Evolutionary conservation across 345 rosid genomes (phyloP).

Genomic region (Melaleuca quinquenervia): DNA sequence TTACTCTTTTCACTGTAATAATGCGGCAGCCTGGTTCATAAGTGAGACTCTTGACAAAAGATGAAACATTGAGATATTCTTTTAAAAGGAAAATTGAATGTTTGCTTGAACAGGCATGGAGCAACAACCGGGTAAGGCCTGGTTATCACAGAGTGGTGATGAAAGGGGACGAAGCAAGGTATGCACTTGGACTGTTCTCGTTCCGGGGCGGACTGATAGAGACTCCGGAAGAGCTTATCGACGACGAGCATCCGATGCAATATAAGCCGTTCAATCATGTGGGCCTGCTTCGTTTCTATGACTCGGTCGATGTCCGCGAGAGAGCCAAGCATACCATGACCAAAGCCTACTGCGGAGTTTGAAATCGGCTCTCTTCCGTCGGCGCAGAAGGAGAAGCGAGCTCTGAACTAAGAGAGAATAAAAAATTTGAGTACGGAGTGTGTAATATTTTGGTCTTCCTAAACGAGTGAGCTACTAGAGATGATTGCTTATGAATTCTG

Average conservation of each 20-base stretch:
- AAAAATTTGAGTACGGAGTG: not conserved
- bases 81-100: not conserved
- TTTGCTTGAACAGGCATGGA: slow-evolving; percentile 50
- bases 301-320: slow-evolving; percentile 5
- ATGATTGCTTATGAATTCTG: not conserved
- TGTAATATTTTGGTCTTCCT: not conserved
- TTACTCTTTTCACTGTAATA: not conserved
- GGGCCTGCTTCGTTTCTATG: slow-evolving; percentile 35
- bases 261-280: slow-evolving; percentile 52
- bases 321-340: slow-evolving; percentile 32
- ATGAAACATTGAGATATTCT: not conserved
- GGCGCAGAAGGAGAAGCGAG: not conserved
- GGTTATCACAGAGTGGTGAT: slow-evolving; percentile 51
- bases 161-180: slow-evolving; percentile 34
- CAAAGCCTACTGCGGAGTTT: slow-evolving; percentile 42
- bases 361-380: not conserved
- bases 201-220: slow-evolving; percentile 29
- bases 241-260: slow-evolving; percentile 41
- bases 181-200: slow-evolving; percentile 46
- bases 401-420: not conserved
- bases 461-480: not conserved
- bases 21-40: not conserved
- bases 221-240: slow-evolving; percentile 43
- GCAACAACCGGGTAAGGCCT: slow-evolving; percentile 51
- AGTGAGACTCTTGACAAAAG: not conserved